Evolutionary conservation across 257 asterid species (phyloP).

Genomic region (Solanum appendiculatum): DNA sequence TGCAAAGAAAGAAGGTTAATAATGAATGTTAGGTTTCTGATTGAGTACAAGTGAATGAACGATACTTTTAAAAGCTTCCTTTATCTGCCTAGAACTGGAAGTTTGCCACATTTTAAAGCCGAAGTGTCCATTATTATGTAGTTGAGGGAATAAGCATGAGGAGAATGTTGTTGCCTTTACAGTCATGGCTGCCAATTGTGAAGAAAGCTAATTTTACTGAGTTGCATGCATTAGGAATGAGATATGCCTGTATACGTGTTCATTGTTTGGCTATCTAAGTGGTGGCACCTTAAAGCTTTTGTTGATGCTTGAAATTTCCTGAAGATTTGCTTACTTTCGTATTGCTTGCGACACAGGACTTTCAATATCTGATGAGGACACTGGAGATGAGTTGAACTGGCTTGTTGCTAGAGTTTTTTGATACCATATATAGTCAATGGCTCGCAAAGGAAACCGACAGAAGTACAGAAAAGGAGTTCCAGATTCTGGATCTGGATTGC

Average conservation of each 20-base stretch:
- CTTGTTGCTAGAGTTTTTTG: neutral
- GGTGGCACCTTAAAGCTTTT: neutral
- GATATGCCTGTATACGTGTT: neutral
- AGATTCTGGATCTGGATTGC: slow-evolving; percentile 28
- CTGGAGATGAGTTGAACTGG: slow-evolving; percentile 15
- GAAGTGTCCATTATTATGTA: neutral
- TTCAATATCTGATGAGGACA: neutral
- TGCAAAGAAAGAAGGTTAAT: neutral
- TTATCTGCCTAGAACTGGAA: neutral
- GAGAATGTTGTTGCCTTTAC: neutral
- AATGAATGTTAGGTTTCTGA: neutral
- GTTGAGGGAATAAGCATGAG: neutral
- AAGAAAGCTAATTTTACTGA: neutral
- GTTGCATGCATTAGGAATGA: neutral
- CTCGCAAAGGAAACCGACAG: slow-evolving; percentile 49
- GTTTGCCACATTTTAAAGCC: neutral
- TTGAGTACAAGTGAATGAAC: neutral
- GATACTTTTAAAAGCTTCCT: neutral
- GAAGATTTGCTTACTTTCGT: neutral
- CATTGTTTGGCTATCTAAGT: neutral
- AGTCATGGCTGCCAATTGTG: neutral
- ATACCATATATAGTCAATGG: slow-evolving; percentile 26
- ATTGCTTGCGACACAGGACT: neutral
- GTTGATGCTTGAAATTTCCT: neutral
- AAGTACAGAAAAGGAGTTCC: slow-evolving; percentile 41